A percentile compares a stretch with the other conserved stretches of the same genome.
phyloP scores from a whole-genome alignment of 225 moss, liverwort and hornwort genomes.

The Bryum argenteum region DNA sequence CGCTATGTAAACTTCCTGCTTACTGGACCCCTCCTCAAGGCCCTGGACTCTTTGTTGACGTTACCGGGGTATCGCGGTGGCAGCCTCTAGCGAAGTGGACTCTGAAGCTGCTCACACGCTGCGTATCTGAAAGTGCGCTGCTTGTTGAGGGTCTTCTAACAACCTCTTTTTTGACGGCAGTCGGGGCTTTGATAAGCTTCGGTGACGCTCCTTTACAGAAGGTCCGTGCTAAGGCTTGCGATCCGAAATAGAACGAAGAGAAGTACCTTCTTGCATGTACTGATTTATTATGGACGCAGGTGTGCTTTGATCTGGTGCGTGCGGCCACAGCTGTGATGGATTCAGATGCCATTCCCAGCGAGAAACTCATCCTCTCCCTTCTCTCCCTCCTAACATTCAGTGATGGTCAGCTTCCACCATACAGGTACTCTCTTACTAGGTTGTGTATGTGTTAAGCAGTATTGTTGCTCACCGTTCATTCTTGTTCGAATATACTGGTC shows the following conservation, averaged over 20 bases:
- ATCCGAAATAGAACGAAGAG: constrained; percentile 18
- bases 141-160: constrained; percentile 84
- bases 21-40: constrained; percentile 57
- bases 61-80: constrained; percentile 71
- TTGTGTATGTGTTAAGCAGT: background rate
- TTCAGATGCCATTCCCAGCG: constrained; percentile 79
- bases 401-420: constrained; percentile 55
- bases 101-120: constrained; percentile 74
- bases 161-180: constrained; percentile 67
- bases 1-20: constrained; percentile 52
- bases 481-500: constrained; percentile 14
- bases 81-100: constrained; percentile 83
- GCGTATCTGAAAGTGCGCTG: constrained; percentile 75
- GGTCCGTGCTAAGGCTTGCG: constrained; percentile 31
- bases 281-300: constrained; percentile 50
- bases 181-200: constrained; percentile 69
- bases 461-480: constrained; percentile 8
- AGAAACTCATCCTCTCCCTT: constrained; percentile 81
- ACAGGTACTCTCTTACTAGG: constrained; percentile 53
- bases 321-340: constrained; percentile 84
- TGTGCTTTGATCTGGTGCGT: constrained; percentile 83
- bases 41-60: constrained; percentile 73
- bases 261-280: background rate
- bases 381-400: constrained; percentile 65
- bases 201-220: constrained; percentile 72